phyloP scores from a whole-genome alignment of 345 rosid genomes.

The Laguncularia racemosa region DNA sequence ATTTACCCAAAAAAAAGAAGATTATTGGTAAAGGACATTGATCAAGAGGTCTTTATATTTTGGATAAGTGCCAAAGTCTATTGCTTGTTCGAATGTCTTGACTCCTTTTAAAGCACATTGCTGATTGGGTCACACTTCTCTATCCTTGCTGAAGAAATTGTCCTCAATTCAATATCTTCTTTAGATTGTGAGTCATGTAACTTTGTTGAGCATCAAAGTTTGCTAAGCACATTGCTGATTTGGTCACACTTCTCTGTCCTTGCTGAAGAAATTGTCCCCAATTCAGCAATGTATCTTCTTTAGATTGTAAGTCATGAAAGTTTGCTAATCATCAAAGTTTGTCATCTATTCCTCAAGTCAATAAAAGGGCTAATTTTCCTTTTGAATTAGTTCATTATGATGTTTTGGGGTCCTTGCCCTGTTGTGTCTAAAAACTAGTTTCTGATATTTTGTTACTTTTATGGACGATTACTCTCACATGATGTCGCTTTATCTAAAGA shows the following conservation, averaged over 20 bases:
- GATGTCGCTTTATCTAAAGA: constrained; percentile 9
- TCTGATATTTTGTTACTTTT: constrained; percentile 7
- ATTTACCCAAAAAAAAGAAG: no score
- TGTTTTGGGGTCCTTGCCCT: constrained; percentile 1
- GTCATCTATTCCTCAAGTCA: neutral
- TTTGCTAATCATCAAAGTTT: constrained; percentile 3
- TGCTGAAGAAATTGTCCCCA: constrained; percentile 6
- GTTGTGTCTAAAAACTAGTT: constrained; percentile 1
- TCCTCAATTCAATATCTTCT: constrained; percentile 3
- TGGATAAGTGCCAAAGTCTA: neutral
- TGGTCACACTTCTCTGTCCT: neutral
- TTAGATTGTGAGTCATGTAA: constrained; percentile 9
- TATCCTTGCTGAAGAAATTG: constrained; percentile 1
- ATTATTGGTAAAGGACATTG: constrained; percentile 8
- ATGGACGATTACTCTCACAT: constrained; percentile 7
- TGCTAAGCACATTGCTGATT: no score
- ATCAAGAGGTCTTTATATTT: neutral
- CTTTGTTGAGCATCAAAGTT: constrained; percentile 3
- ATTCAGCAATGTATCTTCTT: neutral
- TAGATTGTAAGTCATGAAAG: constrained; percentile 8
- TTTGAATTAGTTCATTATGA: constrained; percentile 11
- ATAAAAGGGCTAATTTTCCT: constrained; percentile 3
- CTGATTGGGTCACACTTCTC: neutral
- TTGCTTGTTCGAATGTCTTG: neutral
- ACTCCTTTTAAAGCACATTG: constrained; percentile 7